Percentiles rank a stretch among this genome's conserved stretches.
phyloP scores from a whole-genome alignment of 2,329 filamentous ascomycete genomes.

The Apiospora marii region DNA sequence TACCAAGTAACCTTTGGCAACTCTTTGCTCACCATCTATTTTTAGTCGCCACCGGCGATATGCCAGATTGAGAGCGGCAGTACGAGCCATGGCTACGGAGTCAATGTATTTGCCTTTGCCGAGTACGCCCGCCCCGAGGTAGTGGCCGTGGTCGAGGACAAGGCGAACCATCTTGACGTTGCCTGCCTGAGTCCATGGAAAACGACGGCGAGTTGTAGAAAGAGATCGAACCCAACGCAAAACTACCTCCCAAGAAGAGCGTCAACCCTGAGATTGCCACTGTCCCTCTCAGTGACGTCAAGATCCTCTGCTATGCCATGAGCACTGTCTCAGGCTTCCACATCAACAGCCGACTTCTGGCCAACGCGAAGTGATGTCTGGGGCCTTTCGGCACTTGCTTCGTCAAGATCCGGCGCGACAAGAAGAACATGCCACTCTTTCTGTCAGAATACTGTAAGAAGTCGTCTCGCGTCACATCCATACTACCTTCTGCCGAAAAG shows the following conservation, averaged over 20 bases:
- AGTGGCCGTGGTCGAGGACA: too few relatives aligned
- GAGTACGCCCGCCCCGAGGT: too few relatives aligned
- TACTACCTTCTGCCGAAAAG: too few relatives aligned
- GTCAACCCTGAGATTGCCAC: too few relatives aligned
- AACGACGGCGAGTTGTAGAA: slow-evolving; percentile 57
- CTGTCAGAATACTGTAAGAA: slow-evolving; percentile 66
- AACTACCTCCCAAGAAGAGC: not conserved
- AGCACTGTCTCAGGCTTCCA: not conserved
- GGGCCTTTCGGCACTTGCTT: slow-evolving; percentile 62
- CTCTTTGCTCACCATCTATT: slow-evolving; percentile 2
- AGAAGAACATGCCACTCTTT: slow-evolving; percentile 68
- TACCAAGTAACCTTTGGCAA: not conserved
- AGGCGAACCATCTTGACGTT: too few relatives aligned
- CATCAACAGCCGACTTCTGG: not conserved
- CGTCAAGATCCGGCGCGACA: slow-evolving; percentile 69
- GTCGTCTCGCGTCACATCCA: too few relatives aligned
- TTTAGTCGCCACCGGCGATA: slow-evolving; percentile 48
- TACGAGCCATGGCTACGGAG: too few relatives aligned
- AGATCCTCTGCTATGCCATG: not conserved
- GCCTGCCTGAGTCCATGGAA: slow-evolving; percentile 47
- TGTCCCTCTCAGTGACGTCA: not conserved
- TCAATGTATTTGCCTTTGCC: too few relatives aligned
- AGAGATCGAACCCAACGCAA: slow-evolving; percentile 46
- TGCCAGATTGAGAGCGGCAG: too few relatives aligned
- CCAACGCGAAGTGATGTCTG: slow-evolving; percentile 53